These are phyloP conservation scores for Ophiostoma ips DNA, from an alignment of 2,329 filamentous ascomycete species.

Conservation along the genomic window DNA sequence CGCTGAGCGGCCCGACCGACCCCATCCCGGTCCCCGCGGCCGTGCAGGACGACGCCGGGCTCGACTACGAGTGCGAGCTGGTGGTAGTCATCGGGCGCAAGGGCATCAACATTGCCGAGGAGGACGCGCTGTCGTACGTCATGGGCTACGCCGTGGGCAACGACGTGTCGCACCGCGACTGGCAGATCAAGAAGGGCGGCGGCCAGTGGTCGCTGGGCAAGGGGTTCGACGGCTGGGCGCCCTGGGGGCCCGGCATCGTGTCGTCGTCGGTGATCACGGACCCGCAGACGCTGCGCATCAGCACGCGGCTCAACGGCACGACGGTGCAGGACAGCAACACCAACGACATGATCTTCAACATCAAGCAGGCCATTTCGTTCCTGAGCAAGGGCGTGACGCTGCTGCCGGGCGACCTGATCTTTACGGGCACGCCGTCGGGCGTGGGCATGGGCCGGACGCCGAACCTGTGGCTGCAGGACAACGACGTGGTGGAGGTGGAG, in stretches of 20 bases:
- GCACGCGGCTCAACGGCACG: constrained; percentile 45
- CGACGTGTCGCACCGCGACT: constrained; percentile 68
- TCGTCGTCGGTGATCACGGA: constrained; percentile 34
- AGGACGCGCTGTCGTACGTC: constrained; percentile 54
- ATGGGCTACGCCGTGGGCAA: constrained; percentile 64
- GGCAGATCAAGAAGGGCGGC: constrained; percentile 54
- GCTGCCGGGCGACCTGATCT: constrained; percentile 50
- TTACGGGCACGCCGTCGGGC: constrained; percentile 55
- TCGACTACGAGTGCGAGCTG: constrained; percentile 73
- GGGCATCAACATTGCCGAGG: constrained; percentile 50
- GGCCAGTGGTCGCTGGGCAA: constrained; percentile 62
- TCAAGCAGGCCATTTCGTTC: constrained; percentile 44
- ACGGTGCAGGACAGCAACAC: constrained; percentile 44
- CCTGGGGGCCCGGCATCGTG: constrained; percentile 59
- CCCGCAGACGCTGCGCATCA: constrained; percentile 42
- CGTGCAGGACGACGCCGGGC: constrained; percentile 49
- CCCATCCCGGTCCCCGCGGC: constrained; percentile 51
- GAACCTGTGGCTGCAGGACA: constrained; percentile 53
- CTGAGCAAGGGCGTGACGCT: constrained; percentile 48
- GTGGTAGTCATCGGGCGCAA: constrained; percentile 58
- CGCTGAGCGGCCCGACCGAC: constrained; percentile 50
- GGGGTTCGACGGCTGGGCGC: constrained; percentile 63
- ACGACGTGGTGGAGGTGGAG: constrained; percentile 54
- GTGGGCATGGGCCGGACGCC: constrained; percentile 58
- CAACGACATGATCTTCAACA: constrained; percentile 48